Evolutionary conservation across 441 rosid genomes (phyloP), one percentile per base, ranked within the genome.

Genomic region (Cnidoscolus chayamansa): DNA sequence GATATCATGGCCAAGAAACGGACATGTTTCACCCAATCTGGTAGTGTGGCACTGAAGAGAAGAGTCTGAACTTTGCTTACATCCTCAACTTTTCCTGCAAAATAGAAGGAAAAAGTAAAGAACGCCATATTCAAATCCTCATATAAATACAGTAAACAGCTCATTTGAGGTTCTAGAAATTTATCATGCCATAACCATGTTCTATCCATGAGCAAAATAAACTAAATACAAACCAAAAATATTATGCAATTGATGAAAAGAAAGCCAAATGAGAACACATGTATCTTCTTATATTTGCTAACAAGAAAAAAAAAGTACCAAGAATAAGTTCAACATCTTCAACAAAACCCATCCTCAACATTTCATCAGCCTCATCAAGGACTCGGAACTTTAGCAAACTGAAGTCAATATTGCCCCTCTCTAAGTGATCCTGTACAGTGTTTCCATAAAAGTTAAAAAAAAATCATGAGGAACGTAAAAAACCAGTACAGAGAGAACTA

Each of bases 281-380:
- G 51, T 48, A 48, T 12, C 51, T 48, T 48, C 1, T 48, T 12
- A 48, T 48, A 48, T 48, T 10, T 48, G 13, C 10, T 48, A 2
- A 48, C 45, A 40, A 40, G 7, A 40, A 40, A 48, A 48, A 10
- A 1, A 10, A 10, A 25, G 25, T 76, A 92, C 99, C 93, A 65
- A 95, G 87, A 73, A 95, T 95, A 69, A 89, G 88, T 78, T 95
- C 97, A 57, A 95, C 97, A 83, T 90, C 97, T 20, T 93, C 99
- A 72, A 92, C 99, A 78, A 95, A 93, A 40, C 99, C 99, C 97
- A 93, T 91, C 75, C 87, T 86, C 78, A 95, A 76, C 98, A 95
- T 95, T 77, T 95, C 98, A 82, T 95, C 99, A 74, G 97, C 97
- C 84, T 95, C 97, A 61, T 95, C 98, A 76, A 95, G 99, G 45